Evolutionary conservation across 768 basidiomycete species (phyloP).

Genomic region (Daedaleopsis sinensis): DNA sequence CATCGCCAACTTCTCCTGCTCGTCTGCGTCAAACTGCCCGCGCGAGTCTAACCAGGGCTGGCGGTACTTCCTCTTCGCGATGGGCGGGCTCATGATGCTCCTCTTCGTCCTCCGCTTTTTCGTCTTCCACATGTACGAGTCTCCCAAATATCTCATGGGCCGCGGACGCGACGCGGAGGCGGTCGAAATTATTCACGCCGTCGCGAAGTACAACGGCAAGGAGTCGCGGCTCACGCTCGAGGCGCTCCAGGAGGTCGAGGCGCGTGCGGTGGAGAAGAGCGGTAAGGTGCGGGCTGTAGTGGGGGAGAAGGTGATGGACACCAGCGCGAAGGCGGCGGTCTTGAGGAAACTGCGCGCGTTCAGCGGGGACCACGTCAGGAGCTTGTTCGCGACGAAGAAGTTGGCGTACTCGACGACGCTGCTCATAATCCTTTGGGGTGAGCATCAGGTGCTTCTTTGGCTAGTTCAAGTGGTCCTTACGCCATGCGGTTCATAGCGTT

Average conservation of each 20-base stretch:
- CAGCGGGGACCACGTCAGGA: slow-evolving; percentile 45
- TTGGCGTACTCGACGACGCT: slow-evolving; percentile 54
- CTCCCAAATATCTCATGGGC: slow-evolving; percentile 73
- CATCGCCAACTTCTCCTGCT: slow-evolving; percentile 69
- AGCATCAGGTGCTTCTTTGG: slow-evolving; percentile 2
- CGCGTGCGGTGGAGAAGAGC: slow-evolving; percentile 1
- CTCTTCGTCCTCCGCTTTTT: slow-evolving; percentile 67
- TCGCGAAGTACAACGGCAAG: slow-evolving; percentile 64
- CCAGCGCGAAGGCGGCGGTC: slow-evolving; percentile 40
- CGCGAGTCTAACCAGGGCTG: slow-evolving; percentile 66
- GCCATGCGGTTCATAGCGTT: slow-evolving; percentile 45
- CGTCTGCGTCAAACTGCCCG: slow-evolving; percentile 42
- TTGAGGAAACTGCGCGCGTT: slow-evolving; percentile 43
- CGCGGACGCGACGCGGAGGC: slow-evolving; percentile 65
- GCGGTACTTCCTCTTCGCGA: slow-evolving; percentile 74
- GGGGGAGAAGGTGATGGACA: slow-evolving; percentile 31
- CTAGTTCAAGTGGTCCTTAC: not conserved
- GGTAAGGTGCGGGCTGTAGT: slow-evolving; percentile 3
- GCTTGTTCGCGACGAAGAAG: slow-evolving; percentile 53
- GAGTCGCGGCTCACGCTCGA: slow-evolving; percentile 52
- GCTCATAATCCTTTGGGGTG: slow-evolving; percentile 58
- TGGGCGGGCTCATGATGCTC: slow-evolving; percentile 71
- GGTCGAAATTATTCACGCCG: slow-evolving; percentile 59
- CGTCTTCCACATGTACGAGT: slow-evolving; percentile 67
- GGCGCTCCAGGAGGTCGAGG: slow-evolving; percentile 38